phyloP scores from a whole-genome alignment of 768 basidiomycete genomes.

The Calvatia gigantea region DNA sequence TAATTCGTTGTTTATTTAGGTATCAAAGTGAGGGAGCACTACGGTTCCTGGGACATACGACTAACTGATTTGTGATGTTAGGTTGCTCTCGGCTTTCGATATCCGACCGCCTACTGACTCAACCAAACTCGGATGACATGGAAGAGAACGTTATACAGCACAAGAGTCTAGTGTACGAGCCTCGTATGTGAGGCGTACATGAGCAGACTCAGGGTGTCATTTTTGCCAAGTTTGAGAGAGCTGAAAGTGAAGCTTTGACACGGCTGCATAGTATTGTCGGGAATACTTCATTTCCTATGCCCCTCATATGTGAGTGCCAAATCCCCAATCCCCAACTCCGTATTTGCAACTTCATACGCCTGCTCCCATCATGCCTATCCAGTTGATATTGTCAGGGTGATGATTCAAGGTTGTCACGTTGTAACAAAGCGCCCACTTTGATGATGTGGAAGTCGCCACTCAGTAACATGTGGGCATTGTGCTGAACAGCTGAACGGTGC shows the following conservation, averaged over 20 bases:
- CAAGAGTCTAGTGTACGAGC: constrained; percentile 12
- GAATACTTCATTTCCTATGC: no score
- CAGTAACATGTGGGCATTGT: no score
- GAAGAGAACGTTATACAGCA: constrained; percentile 18
- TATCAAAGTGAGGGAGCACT: constrained; percentile 17
- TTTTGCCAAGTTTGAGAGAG: constrained; percentile 7
- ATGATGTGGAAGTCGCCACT: no score
- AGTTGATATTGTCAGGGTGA: no score
- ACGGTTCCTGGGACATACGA: background rate
- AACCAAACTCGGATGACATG: constrained; percentile 17
- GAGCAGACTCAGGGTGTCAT: constrained; percentile 9
- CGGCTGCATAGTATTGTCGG: background rate
- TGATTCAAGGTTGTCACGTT: no score
- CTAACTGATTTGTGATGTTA: background rate
- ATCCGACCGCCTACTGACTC: constrained; percentile 14
- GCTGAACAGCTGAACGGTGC: no score
- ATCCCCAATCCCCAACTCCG: no score
- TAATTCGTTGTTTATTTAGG: constrained; percentile 22
- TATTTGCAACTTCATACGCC: no score
- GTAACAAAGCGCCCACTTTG: no score
- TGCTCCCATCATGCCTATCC: no score
- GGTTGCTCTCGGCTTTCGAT: constrained; percentile 22
- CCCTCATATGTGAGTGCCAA: no score
- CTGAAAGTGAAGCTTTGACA: constrained; percentile 7
- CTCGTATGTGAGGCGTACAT: constrained; percentile 3